Evolutionary conservation across 805 yeast genomes (phyloP), one percentile per base, ranked within the genome.

Genomic region (Huiozyma naganishii): DNA sequence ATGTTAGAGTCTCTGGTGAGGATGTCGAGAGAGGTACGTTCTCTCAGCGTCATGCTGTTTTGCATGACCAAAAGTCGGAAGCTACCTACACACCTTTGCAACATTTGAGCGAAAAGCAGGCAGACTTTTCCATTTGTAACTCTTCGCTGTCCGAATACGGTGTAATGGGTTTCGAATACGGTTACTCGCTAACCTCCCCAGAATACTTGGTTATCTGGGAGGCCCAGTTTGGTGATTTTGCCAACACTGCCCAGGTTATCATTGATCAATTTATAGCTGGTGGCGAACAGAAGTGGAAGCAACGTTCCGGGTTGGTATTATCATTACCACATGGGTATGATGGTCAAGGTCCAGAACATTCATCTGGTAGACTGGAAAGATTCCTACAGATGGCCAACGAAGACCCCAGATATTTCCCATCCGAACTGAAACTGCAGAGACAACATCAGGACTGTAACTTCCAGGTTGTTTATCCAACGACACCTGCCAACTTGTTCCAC

Each of bases 21-120:
- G 99, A 92, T 77, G 97, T 92, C 53, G 98, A 92, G 77, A 88
- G 99, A 79, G 99, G 99, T 74, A 92, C 99, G 36, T 90, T 92
- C 77, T 92, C 98, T 44, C 99, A 92, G 74, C 90, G 99, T 72
- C 99, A 92, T 64, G 90, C 97, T 46, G 97, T 92, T 40, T 74
- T 92, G 66, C 98, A 92, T 66, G 98, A 92, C 68, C 99, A 92
- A 72, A 72, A 78, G 44, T 80, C 84, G 40, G 97, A 89, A 68
- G 69, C 70, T 40, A 79, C 85, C 29, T 80, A 83, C 71, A 81
- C 87, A 47, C 97, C 98, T 58, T 76, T 92, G 65, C 77, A 83
- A 67, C 74, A 84, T 62, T 71, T 90, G 54, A 70, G 78, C 53
- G 84, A 80, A 54, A 77, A 78, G 53, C 96, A 88, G 69, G 95